phyloP scores from a whole-genome alignment of 805 yeast species.

The Kazachstania psychrophila region DNA sequence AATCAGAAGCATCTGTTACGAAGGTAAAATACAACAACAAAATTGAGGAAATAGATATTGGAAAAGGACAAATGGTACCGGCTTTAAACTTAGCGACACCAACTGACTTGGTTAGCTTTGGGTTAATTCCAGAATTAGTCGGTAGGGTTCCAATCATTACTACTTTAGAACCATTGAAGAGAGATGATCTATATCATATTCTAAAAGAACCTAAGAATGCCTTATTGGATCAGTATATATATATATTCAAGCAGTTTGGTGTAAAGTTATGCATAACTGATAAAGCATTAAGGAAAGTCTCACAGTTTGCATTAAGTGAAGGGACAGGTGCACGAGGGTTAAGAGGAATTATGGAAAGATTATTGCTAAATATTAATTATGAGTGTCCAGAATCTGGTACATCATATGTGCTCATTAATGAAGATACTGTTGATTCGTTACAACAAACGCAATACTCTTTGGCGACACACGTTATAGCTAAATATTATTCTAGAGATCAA shows the following conservation, averaged over 20 bases:
- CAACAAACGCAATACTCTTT: conserved; percentile 27
- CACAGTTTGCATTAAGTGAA: conserved; percentile 39
- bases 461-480: conserved; percentile 30
- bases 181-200: conserved; percentile 39
- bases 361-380: conserved; percentile 43
- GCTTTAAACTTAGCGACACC: conserved; percentile 42
- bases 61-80: conserved; percentile 31
- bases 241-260: conserved; percentile 44
- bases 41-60: conserved; percentile 31
- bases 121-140: conserved; percentile 50
- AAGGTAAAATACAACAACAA: conserved; percentile 19
- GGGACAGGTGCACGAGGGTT: conserved; percentile 58
- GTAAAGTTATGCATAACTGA: conserved; percentile 42
- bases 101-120: conserved; percentile 42
- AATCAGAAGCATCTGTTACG: conserved; percentile 8
- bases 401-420: conserved; percentile 40
- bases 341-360: conserved; percentile 44
- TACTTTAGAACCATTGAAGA: conserved; percentile 38
- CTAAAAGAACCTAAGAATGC: conserved; percentile 50
- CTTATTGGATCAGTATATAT: conserved; percentile 42
- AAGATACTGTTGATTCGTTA: conserved; percentile 35
- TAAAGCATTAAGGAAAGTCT: conserved; percentile 40
- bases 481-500: conserved; percentile 40
- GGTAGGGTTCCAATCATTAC: conserved; percentile 52
- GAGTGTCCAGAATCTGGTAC: conserved; percentile 53